These are phyloP conservation scores for Stephania yunnanensis DNA, from an alignment of 164 flowering plant genomes.

Conservation along the genomic window DNA sequence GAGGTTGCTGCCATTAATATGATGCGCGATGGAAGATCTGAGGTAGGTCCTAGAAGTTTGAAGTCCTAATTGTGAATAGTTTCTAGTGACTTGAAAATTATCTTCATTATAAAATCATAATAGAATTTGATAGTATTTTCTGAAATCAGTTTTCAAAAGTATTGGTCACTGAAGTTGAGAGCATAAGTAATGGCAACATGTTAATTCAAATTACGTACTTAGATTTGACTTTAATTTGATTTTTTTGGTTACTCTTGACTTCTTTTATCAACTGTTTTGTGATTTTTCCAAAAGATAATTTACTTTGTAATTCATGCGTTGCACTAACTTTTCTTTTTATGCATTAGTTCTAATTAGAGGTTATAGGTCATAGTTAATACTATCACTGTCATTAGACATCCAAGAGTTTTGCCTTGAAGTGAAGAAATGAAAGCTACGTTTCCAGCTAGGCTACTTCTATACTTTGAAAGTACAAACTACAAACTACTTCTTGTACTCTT, in stretches of 20 bases:
- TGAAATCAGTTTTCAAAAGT: too few species aligned
- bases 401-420: too few species aligned
- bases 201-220: neutral
- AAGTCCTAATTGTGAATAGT: neutral
- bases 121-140: too few species aligned
- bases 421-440: too few species aligned
- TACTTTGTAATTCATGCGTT: neutral
- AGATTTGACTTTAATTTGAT: neutral
- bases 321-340: neutral
- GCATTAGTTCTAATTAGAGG: neutral
- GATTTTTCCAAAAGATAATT: neutral
- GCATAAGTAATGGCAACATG: neutral
- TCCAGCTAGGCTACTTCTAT: too few species aligned
- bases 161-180: neutral
- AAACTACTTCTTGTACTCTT: too few species aligned
- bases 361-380: too few species aligned
- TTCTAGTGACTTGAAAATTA: neutral
- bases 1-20: constrained; percentile 91
- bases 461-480: too few species aligned
- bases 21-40: constrained; percentile 90
- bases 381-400: too few species aligned
- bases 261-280: neutral
- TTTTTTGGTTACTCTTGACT: neutral
- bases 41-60: constrained; percentile 40
- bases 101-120: neutral